A percentile compares a stretch with the other conserved stretches of the same genome.
Conservation (phyloP, 1,284 basidiomycete species). For the Grifola frondosa region DNA sequence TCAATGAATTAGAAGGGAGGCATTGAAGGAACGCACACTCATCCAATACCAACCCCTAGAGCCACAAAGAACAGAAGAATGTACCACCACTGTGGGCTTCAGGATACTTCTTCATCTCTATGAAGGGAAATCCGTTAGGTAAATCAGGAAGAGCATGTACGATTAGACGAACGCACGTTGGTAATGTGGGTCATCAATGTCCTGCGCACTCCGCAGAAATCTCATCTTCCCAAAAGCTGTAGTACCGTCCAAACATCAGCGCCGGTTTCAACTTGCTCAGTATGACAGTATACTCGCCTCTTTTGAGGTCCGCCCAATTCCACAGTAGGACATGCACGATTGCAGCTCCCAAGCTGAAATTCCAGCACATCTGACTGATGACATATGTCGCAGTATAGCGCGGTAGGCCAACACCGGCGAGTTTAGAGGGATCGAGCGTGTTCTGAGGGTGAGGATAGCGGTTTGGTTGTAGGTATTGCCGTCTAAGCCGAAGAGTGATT, state of each 20-base stretch:
- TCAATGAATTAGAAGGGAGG: neutral
- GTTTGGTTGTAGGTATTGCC: constrained; percentile 46
- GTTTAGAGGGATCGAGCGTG: constrained; percentile 39
- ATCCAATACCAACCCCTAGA: constrained; percentile 53
- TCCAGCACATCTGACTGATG: constrained; percentile 50
- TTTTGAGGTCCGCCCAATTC: constrained; percentile 48
- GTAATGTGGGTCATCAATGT: constrained; percentile 50
- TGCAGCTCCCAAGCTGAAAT: constrained; percentile 48
- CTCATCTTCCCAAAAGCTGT: constrained; percentile 44
- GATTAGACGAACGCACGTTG: constrained; percentile 28
- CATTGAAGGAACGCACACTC: constrained; percentile 31
- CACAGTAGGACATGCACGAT: constrained; percentile 50
- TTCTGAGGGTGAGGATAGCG: constrained; percentile 44
- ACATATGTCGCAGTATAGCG: constrained; percentile 53
- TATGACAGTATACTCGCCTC: constrained; percentile 22
- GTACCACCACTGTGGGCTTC: constrained; percentile 58
- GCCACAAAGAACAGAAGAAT: constrained; percentile 44
- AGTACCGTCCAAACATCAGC: no score
- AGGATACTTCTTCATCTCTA: constrained; percentile 51
- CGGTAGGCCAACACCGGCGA: constrained; percentile 41
- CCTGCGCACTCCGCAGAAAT: constrained; percentile 38
- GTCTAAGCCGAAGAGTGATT: constrained; percentile 42
- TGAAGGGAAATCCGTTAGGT: neutral
- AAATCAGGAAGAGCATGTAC: neutral
- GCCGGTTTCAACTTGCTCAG: no score